These are phyloP conservation scores for Podospora didyma DNA, from an alignment of 495 filamentous ascomycete species.

Conservation along the genomic window DNA sequence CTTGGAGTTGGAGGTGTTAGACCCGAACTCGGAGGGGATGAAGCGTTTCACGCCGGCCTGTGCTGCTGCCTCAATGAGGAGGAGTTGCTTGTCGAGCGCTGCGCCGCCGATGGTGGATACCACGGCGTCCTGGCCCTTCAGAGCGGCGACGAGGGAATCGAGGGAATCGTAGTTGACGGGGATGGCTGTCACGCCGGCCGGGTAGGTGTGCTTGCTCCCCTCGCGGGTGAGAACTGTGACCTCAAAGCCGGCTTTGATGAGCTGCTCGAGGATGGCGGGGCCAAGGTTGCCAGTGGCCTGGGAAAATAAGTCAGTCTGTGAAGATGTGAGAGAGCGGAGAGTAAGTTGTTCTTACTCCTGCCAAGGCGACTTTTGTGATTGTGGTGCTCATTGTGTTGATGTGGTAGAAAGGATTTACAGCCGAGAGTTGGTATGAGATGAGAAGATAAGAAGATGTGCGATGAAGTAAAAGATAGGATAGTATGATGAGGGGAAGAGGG, in stretches of 20 bases:
- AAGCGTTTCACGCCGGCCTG: conserved; percentile 39
- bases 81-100: conserved; percentile 36
- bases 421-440: background rate
- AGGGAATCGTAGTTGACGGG: conserved; percentile 51
- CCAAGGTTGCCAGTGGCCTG: conserved; percentile 52
- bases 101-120: conserved; percentile 41
- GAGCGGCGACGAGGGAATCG: conserved; percentile 43
- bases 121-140: conserved; percentile 51
- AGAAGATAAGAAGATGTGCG: too few relatives aligned
- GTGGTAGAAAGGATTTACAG: background rate
- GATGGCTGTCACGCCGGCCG: conserved; percentile 36
- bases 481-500: too few relatives aligned
- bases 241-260: conserved; percentile 44
- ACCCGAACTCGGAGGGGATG: conserved; percentile 56
- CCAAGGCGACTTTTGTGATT: conserved; percentile 46
- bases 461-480: too few relatives aligned
- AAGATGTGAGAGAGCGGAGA: background rate
- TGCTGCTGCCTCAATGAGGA: conserved; percentile 55
- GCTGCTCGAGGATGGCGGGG: conserved; percentile 39
- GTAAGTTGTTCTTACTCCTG: conserved; percentile 34
- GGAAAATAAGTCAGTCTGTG: background rate
- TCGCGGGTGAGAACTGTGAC: conserved; percentile 49
- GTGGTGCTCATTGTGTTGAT: background rate
- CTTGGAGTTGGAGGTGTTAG: conserved; percentile 26
- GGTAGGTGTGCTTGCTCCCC: conserved; percentile 28